Percentiles rank a stretch among this genome's conserved stretches.
Evolutionary conservation across 164 flowering plant species (phyloP).

Genomic region (Liriodendron chinense): DNA sequence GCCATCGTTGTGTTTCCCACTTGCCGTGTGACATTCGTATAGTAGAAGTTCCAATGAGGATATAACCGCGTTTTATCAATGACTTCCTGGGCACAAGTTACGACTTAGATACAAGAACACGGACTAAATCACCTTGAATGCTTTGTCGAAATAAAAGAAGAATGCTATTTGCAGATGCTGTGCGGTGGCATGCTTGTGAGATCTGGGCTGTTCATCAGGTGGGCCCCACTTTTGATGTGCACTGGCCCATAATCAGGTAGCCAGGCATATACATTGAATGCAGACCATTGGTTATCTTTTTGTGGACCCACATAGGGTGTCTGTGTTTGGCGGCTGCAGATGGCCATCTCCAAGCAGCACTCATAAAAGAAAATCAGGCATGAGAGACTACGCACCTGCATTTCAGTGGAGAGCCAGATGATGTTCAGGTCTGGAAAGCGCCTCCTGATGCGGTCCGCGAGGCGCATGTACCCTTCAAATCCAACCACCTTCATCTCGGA

Average conservation of each 20-base stretch:
- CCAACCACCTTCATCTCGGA: slow-evolving; percentile 91
- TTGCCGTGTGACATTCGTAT: slow-evolving; percentile 81
- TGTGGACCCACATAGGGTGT: not conserved
- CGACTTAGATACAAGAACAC: not conserved
- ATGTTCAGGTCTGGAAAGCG: slow-evolving; percentile 70
- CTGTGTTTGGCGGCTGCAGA: too few relatives aligned
- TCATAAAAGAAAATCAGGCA: not conserved
- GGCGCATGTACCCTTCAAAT: slow-evolving; percentile 77
- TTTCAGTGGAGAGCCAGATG: slow-evolving; percentile 96
- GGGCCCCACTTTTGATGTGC: not conserved
- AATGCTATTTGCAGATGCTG: not conserved
- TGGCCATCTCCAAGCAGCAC: not conserved
- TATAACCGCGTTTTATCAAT: slow-evolving; percentile 56
- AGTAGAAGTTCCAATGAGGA: slow-evolving; percentile 73
- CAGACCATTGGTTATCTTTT: not conserved
- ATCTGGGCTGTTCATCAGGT: not conserved
- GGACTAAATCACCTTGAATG: not conserved
- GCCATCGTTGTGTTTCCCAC: slow-evolving; percentile 83
- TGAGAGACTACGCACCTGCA: slow-evolving; percentile 57
- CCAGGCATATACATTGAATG: not conserved
- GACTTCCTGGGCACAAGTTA: slow-evolving; percentile 54
- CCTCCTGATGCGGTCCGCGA: slow-evolving; percentile 60
- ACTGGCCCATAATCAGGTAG: not conserved
- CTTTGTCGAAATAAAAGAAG: not conserved
- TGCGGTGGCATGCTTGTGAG: not conserved